Conservation (phyloP, 495 filamentous ascomycete genomes). For the Xylaria castorea region DNA sequence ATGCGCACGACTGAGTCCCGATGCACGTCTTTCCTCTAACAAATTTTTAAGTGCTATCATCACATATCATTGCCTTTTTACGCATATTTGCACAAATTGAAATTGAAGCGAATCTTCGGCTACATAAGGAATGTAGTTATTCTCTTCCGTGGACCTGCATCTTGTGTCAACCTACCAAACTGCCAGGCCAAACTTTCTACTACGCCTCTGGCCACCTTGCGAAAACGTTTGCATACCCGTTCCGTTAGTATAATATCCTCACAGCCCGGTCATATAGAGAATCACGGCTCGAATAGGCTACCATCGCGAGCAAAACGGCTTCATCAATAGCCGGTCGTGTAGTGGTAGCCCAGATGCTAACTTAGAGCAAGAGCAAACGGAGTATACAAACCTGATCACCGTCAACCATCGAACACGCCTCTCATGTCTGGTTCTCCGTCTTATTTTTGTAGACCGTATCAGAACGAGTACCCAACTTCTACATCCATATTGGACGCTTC, state of each 20-base stretch:
- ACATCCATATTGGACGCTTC: not conserved
- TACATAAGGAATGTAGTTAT: not conserved
- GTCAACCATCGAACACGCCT: not conserved
- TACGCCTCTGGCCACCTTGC: not conserved
- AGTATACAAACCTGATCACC: not conserved
- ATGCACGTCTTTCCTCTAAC: not conserved
- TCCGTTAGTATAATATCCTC: not conserved
- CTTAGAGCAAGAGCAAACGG: slow-evolving; percentile 1
- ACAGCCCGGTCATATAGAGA: not conserved
- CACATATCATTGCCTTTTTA: not conserved
- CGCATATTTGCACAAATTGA: not conserved
- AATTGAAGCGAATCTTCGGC: not conserved
- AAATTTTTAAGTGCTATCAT: not conserved
- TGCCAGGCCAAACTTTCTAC: not conserved
- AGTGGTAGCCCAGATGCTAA: not conserved
- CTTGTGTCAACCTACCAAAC: too few species aligned
- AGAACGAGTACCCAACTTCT: not conserved
- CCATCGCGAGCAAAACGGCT: not conserved
- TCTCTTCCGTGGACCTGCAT: not conserved
- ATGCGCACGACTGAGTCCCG: not conserved
- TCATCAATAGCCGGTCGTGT: too few species aligned
- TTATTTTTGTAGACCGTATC: not conserved
- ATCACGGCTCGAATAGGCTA: not conserved
- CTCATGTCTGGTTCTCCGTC: not conserved
- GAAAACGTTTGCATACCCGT: not conserved